Evolutionary conservation across 768 basidiomycete genomes (phyloP), one percentile per base, ranked within the genome.

Genomic region (Kwoniella sp.): DNA sequence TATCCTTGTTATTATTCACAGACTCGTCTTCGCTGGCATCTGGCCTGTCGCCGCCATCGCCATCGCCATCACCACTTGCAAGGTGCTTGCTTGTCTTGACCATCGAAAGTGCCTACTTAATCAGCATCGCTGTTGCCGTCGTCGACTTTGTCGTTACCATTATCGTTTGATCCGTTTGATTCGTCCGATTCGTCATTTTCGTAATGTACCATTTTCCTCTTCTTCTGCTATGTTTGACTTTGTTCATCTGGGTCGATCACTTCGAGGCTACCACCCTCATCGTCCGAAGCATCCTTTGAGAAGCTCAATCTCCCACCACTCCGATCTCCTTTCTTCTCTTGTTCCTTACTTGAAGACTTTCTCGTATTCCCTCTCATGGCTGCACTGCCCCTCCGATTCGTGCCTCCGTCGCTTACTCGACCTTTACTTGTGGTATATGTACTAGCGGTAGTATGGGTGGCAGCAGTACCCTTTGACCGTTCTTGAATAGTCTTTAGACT

Each of bases 401-500:
- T 44, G 40, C 17, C 40, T 19, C 10, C 40, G 17, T 9, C 8
- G 17, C n/a, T n/a, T n/a, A n/a, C n/a, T n/a, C n/a, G n/a, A n/a
- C n/a, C n/a, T n/a, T n/a, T n/a, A n/a, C n/a, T 9, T 19, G 8
- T 10, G 8, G 8, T 9, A 3, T 44, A 44, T n/a, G 40, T 9
- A 15, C 17, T 44, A 15, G 10, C 17, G 3, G 40, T 19, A 44
- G 40, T 15, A 44, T 3, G 3, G 3, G 40, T 10, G 17, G 40
- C 10, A 19, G 40, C 10, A 44, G 40, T 22, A 36, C 56, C 56
- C 6, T 30, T 24, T 40, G 27, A 17, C 22, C 29, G 47, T 47
- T n/a, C 64, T 51, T 29, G 57, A 51, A 15, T 30, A 13, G 64
- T 65, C 46, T 27, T 65, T 6, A 65, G 25, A 5, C 5, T 25